Evolutionary conservation across 2,329 filamentous ascomycete species (phyloP).

Genomic region (Acephala macrosclerotiorum): DNA sequence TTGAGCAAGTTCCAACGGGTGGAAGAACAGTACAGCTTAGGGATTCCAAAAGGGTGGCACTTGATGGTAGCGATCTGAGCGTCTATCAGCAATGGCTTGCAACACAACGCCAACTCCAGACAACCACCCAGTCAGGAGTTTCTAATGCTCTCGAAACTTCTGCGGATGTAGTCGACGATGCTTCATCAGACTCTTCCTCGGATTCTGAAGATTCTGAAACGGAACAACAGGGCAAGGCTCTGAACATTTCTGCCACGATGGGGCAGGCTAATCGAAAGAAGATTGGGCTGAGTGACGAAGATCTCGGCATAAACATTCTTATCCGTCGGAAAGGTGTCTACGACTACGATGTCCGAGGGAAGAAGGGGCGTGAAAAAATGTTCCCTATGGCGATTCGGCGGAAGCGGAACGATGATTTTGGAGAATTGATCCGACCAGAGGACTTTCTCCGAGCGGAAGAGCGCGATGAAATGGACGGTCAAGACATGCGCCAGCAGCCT

Average conservation of each 20-base stretch:
- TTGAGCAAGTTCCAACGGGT: constrained; percentile 72
- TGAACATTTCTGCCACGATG: constrained; percentile 87
- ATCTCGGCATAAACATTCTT: constrained; percentile 89
- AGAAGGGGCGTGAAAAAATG: constrained; percentile 90
- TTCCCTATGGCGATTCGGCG: constrained; percentile 86
- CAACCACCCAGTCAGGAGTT: constrained; percentile 75
- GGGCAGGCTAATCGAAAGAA: constrained; percentile 87
- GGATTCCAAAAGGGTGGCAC: constrained; percentile 66
- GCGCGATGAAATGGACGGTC: constrained; percentile 76
- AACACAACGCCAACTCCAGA: constrained; percentile 85
- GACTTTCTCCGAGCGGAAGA: constrained; percentile 95
- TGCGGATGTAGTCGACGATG: constrained; percentile 80
- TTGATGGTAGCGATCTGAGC: constrained; percentile 78
- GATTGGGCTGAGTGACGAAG: constrained; percentile 84
- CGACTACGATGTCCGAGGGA: constrained; percentile 90
- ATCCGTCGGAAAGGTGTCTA: constrained; percentile 89
- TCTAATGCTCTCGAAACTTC: constrained; percentile 72
- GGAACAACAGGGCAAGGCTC: constrained; percentile 88
- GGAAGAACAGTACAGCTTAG: constrained; percentile 67
- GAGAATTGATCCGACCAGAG: constrained; percentile 90
- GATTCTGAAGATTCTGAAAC: constrained; percentile 88
- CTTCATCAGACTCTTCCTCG: constrained; percentile 84
- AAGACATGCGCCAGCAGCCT: constrained; percentile 62
- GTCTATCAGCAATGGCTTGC: constrained; percentile 94
- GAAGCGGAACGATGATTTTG: constrained; percentile 87